Evolutionary conservation across 2,329 filamentous ascomycete genomes (phyloP), one percentile per base, ranked within the genome.

Genomic region (Fusarium coicis): DNA sequence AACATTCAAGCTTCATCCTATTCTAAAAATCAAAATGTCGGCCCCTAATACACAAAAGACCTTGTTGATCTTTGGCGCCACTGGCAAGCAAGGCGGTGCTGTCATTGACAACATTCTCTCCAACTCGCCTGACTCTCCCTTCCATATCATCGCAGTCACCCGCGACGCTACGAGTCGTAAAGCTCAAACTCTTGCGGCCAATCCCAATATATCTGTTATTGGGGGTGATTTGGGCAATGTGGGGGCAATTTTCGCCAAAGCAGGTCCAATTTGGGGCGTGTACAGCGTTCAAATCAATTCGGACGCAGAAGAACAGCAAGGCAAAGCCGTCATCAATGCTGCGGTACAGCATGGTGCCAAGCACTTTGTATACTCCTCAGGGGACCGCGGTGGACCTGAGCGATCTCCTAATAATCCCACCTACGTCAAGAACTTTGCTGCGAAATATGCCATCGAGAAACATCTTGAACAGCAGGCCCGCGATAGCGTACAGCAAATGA

Each of bases 361-460:
- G 10, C 60, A 60, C 44, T 60, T 63, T 36, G 60, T 63, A 5
- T 63, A 63, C 21, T 47, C 60, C 10, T 50, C 60, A 1, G 60
- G 60, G 28, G 54, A 63, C 9, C 60, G 60, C 2, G 60, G 60
- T 23, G 60, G 60, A 3, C 53, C 60, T 18, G 60, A 28, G 10
- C 36, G 30, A 26, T 63, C 56, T 2, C 56, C 53, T 7, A 42
- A 59, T 5, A 58, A 63, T 10, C 60, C 53, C 4, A 63, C 53
- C 21, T 40, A 59, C 21, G 53, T 63, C 46, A 67, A 58, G 50
- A 90, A 89, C 0, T 92, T 93, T 70, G 89, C 89, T 0, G 88
- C 90, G 1, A 87, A 88, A 60, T 89, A 92, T 71, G 90, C 90
- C 21, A 50, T 64, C 19, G 60, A 63, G 8, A 63, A 50, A 10